These are phyloP conservation scores for Phytopythium kandeliae DNA, from an alignment of 352 stramenopile species.

Conservation along the genomic window DNA sequence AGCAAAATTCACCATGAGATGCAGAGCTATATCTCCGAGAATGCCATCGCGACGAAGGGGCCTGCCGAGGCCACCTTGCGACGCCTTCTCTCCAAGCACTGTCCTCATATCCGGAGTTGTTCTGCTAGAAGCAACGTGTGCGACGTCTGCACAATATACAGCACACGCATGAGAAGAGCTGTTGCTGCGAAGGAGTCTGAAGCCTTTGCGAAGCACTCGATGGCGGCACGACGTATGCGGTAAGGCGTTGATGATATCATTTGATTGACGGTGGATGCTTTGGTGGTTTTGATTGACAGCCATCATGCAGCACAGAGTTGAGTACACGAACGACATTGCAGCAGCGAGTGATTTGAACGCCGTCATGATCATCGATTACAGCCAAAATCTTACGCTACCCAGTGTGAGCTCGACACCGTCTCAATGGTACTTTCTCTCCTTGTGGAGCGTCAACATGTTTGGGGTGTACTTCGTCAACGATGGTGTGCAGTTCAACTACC, in stretches of 20 bases:
- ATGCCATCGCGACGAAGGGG: not conserved
- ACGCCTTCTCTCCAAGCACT: constrained; percentile 7
- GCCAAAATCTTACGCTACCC: constrained; percentile 12
- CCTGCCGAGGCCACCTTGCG: constrained; percentile 7
- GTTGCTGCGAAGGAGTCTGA: constrained; percentile 6
- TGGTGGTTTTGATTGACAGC: too few relatives aligned
- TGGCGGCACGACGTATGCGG: constrained; percentile 8
- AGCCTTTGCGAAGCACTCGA: constrained; percentile 5
- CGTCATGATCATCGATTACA: constrained; percentile 15
- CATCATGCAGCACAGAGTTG: too few relatives aligned
- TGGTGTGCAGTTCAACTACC: constrained; percentile 6
- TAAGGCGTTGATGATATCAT: not conserved
- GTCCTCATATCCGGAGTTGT: constrained; percentile 3
- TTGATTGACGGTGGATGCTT: constrained; percentile 1
- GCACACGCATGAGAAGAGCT: not conserved
- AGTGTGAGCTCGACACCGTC: constrained; percentile 8
- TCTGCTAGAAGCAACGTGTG: constrained; percentile 9
- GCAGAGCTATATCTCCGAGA: constrained; percentile 2
- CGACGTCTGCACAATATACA: constrained; percentile 10
- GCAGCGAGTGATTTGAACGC: not conserved
- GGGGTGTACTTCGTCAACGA: constrained; percentile 14
- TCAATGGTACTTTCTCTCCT: constrained; percentile 16
- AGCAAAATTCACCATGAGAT: constrained; percentile 11
- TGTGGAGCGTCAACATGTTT: constrained; percentile 12
- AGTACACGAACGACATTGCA: constrained; percentile 10